phyloP scores from a whole-genome alignment of 345 rosid genomes.

The Acer negundo region DNA sequence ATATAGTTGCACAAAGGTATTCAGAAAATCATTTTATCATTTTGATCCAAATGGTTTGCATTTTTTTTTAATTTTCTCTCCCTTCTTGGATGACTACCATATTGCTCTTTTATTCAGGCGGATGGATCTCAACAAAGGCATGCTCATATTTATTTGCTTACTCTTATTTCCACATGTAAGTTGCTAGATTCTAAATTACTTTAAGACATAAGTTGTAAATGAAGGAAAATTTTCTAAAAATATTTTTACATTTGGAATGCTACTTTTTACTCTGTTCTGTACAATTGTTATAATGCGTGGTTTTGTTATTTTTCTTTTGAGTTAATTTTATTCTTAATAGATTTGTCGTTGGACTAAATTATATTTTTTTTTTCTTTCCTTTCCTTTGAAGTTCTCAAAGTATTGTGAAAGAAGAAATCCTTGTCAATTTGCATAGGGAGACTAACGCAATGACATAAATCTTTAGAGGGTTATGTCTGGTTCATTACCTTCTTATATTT shows the following conservation, averaged over 20 bases:
- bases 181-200: background rate
- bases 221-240: background rate
- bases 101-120: background rate
- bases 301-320: background rate
- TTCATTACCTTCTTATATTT: background rate
- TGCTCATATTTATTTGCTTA: background rate
- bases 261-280: no score
- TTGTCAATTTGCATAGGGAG: background rate
- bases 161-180: constrained; percentile 2
- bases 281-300: background rate
- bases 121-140: constrained; percentile 1
- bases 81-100: background rate
- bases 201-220: background rate
- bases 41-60: background rate
- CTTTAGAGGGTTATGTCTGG: background rate
- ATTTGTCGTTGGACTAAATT: background rate
- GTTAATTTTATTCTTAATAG: background rate
- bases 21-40: constrained; percentile 3
- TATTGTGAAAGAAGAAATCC: background rate
- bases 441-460: background rate
- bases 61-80: background rate
- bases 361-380: background rate
- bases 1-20: constrained; percentile 3
- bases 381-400: background rate
- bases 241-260: background rate